These are phyloP conservation scores for Stachybotrys chlorohalonatus DNA, from an alignment of 2,329 filamentous ascomycete genomes.

Conservation along the genomic window DNA sequence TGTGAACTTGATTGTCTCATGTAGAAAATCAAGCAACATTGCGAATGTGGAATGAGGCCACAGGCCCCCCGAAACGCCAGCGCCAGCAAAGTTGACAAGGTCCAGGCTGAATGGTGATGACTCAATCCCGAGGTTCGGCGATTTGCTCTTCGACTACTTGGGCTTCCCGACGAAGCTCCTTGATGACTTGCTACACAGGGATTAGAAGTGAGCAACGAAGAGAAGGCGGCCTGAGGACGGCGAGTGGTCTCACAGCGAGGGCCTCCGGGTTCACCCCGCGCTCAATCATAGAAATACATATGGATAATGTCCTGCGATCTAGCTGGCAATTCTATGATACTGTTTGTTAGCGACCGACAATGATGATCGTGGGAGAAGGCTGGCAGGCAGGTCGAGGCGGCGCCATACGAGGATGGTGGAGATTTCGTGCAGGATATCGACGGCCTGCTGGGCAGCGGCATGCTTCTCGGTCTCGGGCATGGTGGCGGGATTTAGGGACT, in stretches of 20 bases:
- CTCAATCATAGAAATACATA: constrained; percentile 95
- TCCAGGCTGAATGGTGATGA: neutral
- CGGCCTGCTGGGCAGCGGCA: constrained; percentile 69
- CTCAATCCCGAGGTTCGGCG: constrained; percentile 6
- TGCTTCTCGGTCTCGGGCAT: constrained; percentile 55
- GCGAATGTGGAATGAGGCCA: too few relatives aligned
- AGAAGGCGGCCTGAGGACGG: neutral
- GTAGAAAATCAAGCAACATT: too few relatives aligned
- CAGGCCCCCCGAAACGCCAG: neutral
- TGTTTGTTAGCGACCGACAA: constrained; percentile 2
- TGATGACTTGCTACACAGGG: constrained; percentile 42
- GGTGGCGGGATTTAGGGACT: constrained; percentile 11
- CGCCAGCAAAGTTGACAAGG: constrained; percentile 1
- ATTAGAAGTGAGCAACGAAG: neutral
- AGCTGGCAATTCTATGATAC: constrained; percentile 74
- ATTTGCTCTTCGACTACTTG: constrained; percentile 37
- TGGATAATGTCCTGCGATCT: constrained; percentile 80
- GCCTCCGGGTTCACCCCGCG: constrained; percentile 96
- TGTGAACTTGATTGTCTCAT: too few relatives aligned
- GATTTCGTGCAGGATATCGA: constrained; percentile 77
- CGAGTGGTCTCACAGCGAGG: constrained; percentile 59
- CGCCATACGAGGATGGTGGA: constrained; percentile 72
- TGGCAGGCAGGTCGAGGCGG: neutral
- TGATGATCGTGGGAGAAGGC: neutral
- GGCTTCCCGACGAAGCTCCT: constrained; percentile 48